Conservation (phyloP, 768 basidiomycete genomes). For the Leccinum uliginosum region DNA sequence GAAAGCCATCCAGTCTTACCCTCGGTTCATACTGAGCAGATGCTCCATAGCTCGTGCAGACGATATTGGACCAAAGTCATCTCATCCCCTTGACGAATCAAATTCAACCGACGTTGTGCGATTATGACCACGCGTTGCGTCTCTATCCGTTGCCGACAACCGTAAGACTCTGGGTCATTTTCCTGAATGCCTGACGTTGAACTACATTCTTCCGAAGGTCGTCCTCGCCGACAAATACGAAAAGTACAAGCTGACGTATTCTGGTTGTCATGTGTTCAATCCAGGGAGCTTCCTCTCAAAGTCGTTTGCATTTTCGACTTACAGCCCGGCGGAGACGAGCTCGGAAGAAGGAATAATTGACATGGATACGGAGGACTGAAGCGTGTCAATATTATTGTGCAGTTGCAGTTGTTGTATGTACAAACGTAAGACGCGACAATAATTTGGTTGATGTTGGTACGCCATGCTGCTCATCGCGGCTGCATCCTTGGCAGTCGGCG, state of each 20-base stretch:
- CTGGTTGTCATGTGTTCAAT: constrained; percentile 98
- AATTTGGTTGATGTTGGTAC: constrained; percentile 23
- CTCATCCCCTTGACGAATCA: constrained; percentile 81
- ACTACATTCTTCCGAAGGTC: constrained; percentile 44
- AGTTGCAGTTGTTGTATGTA: neutral
- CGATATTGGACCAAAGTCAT: constrained; percentile 92
- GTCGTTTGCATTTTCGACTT: constrained; percentile 84
- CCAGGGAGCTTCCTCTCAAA: constrained; percentile 88
- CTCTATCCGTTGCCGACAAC: constrained; percentile 92
- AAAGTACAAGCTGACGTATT: constrained; percentile 93
- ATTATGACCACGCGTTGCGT: constrained; percentile 88
- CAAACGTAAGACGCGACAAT: neutral
- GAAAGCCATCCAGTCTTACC: neutral
- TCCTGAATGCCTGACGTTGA: constrained; percentile 5
- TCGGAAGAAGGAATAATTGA: constrained; percentile 72
- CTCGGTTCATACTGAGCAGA: neutral
- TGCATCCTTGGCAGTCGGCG: constrained; percentile 7
- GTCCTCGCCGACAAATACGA: constrained; percentile 96
- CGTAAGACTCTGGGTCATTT: constrained; percentile 42
- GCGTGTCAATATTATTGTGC: neutral
- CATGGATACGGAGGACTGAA: constrained; percentile 35
- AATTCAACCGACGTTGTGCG: constrained; percentile 83
- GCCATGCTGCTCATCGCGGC: constrained; percentile 12
- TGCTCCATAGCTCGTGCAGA: constrained; percentile 77
- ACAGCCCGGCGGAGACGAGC: constrained; percentile 77